Percentiles rank a stretch among this genome's conserved stretches.
Conservation (phyloP, 2,329 filamentous ascomycete genomes). For the Exophiala alcalophila region DNA sequence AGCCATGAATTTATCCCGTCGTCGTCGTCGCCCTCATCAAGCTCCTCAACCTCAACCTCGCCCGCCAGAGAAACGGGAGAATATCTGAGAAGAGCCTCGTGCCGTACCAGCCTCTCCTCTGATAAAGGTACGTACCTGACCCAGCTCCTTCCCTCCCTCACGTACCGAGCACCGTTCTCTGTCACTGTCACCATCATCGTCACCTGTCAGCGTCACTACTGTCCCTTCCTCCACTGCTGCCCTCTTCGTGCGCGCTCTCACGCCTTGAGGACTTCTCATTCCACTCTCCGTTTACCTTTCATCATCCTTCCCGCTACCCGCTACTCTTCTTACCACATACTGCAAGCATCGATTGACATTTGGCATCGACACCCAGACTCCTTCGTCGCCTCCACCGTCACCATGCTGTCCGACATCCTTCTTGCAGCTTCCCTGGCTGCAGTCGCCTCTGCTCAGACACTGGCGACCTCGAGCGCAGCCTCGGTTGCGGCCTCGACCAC, state of each 20-base stretch:
- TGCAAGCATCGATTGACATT: conserved; percentile 23
- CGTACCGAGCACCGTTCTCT: conserved; percentile 5
- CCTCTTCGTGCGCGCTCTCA: no score
- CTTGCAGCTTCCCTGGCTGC: conserved; percentile 25
- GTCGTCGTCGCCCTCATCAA: no score
- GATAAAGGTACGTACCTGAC: conserved; percentile 7
- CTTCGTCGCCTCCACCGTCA: conserved; percentile 17
- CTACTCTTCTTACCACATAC: conserved; percentile 14
- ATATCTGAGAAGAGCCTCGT: no score
- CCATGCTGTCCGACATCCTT: conserved; percentile 27
- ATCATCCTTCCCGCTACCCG: background rate
- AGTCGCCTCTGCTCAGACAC: conserved; percentile 23
- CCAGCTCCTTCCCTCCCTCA: conserved; percentile 5
- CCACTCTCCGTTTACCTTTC: no score
- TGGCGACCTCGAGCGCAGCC: conserved; percentile 27
- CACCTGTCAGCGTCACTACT: no score
- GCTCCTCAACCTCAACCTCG: no score
- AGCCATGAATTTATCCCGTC: no score
- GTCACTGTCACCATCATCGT: no score
- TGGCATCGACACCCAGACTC: conserved; percentile 19
- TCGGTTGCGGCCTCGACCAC: conserved; percentile 29
- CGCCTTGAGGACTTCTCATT: no score
- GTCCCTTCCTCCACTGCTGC: no score
- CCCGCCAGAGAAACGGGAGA: no score
- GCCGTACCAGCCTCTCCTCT: conserved; percentile 2